Percentiles rank a stretch among this genome's conserved stretches.
phyloP scores from a whole-genome alignment of 768 basidiomycete genomes.

The Amanita phalloides region DNA sequence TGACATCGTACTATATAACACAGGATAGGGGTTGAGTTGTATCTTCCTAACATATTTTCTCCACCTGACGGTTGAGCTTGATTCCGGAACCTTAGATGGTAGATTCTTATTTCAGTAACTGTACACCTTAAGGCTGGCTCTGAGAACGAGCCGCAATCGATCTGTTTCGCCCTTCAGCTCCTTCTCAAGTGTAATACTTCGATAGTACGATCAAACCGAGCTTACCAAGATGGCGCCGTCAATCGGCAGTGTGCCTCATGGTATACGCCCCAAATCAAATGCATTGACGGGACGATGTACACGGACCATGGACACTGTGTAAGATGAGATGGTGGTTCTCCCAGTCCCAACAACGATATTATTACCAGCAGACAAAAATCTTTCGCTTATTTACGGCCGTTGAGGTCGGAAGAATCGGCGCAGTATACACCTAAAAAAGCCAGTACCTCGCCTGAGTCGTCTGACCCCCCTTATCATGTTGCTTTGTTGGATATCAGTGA shows the following conservation, averaged over 20 bases:
- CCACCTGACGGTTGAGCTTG: too few relatives aligned
- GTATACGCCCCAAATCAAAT: background rate
- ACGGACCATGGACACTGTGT: background rate
- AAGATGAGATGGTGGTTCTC: background rate
- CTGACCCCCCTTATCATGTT: background rate
- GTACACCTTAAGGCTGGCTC: background rate
- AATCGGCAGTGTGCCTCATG: background rate
- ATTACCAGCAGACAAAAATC: background rate
- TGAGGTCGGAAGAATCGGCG: background rate
- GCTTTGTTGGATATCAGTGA: background rate
- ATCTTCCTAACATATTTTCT: too few relatives aligned
- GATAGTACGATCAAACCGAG: background rate
- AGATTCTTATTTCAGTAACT: background rate
- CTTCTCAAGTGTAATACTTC: background rate
- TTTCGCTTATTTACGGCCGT: background rate
- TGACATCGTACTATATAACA: too few relatives aligned
- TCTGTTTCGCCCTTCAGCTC: background rate
- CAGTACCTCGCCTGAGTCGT: too few relatives aligned
- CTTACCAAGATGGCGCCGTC: background rate
- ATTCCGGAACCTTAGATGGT: too few relatives aligned
- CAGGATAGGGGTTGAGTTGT: too few relatives aligned
- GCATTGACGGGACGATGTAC: background rate
- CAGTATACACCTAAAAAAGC: background rate
- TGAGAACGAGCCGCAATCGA: background rate
- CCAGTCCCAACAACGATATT: background rate